Percentiles rank a stretch among this genome's conserved stretches.
phyloP scores from a whole-genome alignment of 2,329 filamentous ascomycete species.

The Thielaviopsis populi region DNA sequence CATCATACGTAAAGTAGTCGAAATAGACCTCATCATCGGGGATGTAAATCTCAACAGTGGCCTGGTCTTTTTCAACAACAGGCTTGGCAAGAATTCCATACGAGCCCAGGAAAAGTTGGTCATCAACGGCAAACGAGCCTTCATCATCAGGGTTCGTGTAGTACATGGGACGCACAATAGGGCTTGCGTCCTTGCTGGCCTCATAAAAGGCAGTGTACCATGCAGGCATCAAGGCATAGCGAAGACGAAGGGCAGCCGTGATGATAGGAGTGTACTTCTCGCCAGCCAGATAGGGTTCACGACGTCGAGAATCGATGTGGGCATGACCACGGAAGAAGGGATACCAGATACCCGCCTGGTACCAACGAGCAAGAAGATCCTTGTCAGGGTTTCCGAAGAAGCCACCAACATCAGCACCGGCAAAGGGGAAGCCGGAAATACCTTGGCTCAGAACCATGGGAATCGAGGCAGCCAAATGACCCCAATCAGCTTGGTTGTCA shows the following conservation, averaged over 20 bases:
- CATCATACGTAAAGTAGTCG: slow-evolving; percentile 81
- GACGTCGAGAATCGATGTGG: slow-evolving; percentile 86
- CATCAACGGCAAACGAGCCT: slow-evolving; percentile 72
- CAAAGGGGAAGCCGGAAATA: slow-evolving; percentile 84
- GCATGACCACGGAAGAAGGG: slow-evolving; percentile 96
- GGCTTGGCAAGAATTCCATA: slow-evolving; percentile 90
- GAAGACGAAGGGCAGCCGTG: slow-evolving; percentile 69
- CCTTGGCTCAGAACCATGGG: slow-evolving; percentile 92
- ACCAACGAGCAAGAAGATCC: slow-evolving; percentile 86
- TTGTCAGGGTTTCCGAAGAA: slow-evolving; percentile 96
- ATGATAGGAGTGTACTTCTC: slow-evolving; percentile 79
- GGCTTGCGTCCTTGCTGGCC: slow-evolving; percentile 65
- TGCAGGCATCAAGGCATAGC: slow-evolving; percentile 76
- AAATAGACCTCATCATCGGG: slow-evolving; percentile 84
- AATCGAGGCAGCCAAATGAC: slow-evolving; percentile 72
- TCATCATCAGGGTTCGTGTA: slow-evolving; percentile 83
- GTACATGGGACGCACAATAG: slow-evolving; percentile 83
- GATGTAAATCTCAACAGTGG: slow-evolving; percentile 66
- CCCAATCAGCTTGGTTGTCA: slow-evolving; percentile 90
- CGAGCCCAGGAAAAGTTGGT: slow-evolving; percentile 81
- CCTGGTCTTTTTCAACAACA: slow-evolving; percentile 61
- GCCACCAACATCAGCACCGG: slow-evolving; percentile 88
- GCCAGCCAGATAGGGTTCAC: slow-evolving; percentile 79
- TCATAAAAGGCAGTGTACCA: slow-evolving; percentile 98
- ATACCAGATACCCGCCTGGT: slow-evolving; percentile 91